Percentiles rank a stretch among this genome's conserved stretches.
Conservation (phyloP, 768 basidiomycete genomes). For the Tephrocybe sp. region DNA sequence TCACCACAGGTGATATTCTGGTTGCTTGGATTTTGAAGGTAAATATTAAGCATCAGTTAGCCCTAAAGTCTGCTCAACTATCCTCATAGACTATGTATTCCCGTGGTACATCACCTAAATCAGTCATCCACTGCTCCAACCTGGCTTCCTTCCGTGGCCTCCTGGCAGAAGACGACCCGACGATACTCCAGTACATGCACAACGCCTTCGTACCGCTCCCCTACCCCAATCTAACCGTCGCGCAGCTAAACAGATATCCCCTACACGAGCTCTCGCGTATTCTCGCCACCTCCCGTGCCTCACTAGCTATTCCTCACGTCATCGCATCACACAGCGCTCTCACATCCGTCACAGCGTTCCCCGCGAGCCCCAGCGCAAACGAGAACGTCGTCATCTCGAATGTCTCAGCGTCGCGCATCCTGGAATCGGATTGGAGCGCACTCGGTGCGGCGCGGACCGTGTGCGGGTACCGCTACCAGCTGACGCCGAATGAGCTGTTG, state of each 20-base stretch:
- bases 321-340: slow-evolving; percentile 23
- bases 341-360: slow-evolving; percentile 26
- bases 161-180: slow-evolving; percentile 19
- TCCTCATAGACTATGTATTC: slow-evolving; percentile 32
- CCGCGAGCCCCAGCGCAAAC: slow-evolving; percentile 29
- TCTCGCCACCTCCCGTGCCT: slow-evolving; percentile 19
- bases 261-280: slow-evolving; percentile 25
- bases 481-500: slow-evolving; percentile 30
- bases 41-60: not conserved
- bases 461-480: slow-evolving; percentile 37
- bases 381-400: slow-evolving; percentile 37
- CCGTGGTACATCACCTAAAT: slow-evolving; percentile 24
- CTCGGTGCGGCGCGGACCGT: slow-evolving; percentile 31
- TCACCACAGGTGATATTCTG: slow-evolving; percentile 35
- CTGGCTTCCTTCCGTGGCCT: slow-evolving; percentile 34
- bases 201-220: slow-evolving; percentile 39
- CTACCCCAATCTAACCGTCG: slow-evolving; percentile 35
- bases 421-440: slow-evolving; percentile 36
- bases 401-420: slow-evolving; percentile 36
- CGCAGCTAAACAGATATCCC: slow-evolving; percentile 27
- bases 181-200: slow-evolving; percentile 28
- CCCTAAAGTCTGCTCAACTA: not conserved
- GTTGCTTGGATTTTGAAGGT: slow-evolving; percentile 42
- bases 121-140: slow-evolving; percentile 33
- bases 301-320: slow-evolving; percentile 26